A percentile compares a stretch with the other conserved stretches of the same genome.
Conservation (phyloP, 495 filamentous ascomycete species). For the Penicillium subrubescens region DNA sequence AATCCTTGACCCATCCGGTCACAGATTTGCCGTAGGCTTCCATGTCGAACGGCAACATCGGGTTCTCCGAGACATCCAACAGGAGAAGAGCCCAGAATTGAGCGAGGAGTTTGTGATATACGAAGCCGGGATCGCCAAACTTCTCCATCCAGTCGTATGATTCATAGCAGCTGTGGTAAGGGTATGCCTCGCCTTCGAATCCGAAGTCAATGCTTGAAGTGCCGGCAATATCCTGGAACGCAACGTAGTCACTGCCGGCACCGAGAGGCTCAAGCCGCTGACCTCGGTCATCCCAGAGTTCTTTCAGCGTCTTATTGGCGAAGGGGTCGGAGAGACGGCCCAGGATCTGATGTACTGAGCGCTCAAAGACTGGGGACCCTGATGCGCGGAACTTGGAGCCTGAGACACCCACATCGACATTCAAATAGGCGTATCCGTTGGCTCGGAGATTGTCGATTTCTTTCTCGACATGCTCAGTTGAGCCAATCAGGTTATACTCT, state of each 20-base stretch:
- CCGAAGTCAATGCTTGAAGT: slow-evolving; percentile 85
- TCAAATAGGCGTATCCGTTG: slow-evolving; percentile 80
- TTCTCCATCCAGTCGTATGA: slow-evolving; percentile 83
- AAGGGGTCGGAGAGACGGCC: slow-evolving; percentile 71
- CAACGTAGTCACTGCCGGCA: slow-evolving; percentile 83
- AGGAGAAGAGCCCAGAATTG: slow-evolving; percentile 83
- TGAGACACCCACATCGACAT: slow-evolving; percentile 83
- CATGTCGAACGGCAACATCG: slow-evolving; percentile 83
- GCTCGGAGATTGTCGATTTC: slow-evolving; percentile 57
- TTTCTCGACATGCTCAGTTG: slow-evolving; percentile 90
- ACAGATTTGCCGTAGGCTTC: slow-evolving; percentile 70
- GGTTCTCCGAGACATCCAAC: slow-evolving; percentile 78
- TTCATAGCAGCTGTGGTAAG: slow-evolving; percentile 86
- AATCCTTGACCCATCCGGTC: slow-evolving; percentile 60
- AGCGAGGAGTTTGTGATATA: slow-evolving; percentile 76
- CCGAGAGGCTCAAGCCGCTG: slow-evolving; percentile 66
- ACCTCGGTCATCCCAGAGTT: slow-evolving; percentile 72
- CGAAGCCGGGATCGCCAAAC: slow-evolving; percentile 78
- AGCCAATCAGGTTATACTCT: slow-evolving; percentile 92
- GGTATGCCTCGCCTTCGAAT: slow-evolving; percentile 70
- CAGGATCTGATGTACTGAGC: slow-evolving; percentile 69
- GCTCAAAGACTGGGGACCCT: slow-evolving; percentile 76
- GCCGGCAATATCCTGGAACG: slow-evolving; percentile 93
- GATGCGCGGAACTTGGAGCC: slow-evolving; percentile 74
- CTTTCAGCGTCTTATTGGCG: slow-evolving; percentile 70